phyloP scores from a whole-genome alignment of 768 basidiomycete species.

The Boletus huronensis region DNA sequence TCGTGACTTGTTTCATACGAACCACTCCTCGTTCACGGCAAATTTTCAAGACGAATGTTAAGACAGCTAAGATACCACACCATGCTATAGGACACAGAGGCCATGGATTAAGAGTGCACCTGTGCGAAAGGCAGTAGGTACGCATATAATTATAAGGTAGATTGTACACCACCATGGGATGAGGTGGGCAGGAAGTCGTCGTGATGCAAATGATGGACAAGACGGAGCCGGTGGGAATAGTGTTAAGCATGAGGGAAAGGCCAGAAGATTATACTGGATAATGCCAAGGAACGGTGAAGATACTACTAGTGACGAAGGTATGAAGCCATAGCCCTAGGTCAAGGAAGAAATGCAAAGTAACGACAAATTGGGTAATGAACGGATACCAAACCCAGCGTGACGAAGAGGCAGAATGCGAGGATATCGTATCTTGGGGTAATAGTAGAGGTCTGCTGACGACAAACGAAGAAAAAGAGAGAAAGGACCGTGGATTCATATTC shows the following conservation, averaged over 20 bases:
- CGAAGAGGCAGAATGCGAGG: conserved; percentile 19
- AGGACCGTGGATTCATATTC: conserved; percentile 20
- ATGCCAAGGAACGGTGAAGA: conserved; percentile 28
- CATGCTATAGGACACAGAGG: conserved; percentile 21
- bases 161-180: conserved; percentile 31
- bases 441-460: conserved; percentile 22
- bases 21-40: neutral
- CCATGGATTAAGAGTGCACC: conserved; percentile 30
- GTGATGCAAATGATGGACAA: conserved; percentile 29
- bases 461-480: neutral
- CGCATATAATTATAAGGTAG: conserved; percentile 34
- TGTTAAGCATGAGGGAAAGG: conserved; percentile 26
- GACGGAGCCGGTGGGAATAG: conserved; percentile 17
- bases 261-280: conserved; percentile 26
- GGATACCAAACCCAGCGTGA: conserved; percentile 23
- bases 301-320: conserved; percentile 31
- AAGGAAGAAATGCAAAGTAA: conserved; percentile 19
- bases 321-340: conserved; percentile 20
- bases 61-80: conserved; percentile 10
- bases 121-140: conserved; percentile 33
- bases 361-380: conserved; percentile 21
- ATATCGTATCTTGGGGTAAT: conserved; percentile 29
- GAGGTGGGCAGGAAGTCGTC: conserved; percentile 22
- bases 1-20: neutral
- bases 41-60: neutral